Conservation (phyloP, 441 rosid species). For the Adansonia grandidieri region DNA sequence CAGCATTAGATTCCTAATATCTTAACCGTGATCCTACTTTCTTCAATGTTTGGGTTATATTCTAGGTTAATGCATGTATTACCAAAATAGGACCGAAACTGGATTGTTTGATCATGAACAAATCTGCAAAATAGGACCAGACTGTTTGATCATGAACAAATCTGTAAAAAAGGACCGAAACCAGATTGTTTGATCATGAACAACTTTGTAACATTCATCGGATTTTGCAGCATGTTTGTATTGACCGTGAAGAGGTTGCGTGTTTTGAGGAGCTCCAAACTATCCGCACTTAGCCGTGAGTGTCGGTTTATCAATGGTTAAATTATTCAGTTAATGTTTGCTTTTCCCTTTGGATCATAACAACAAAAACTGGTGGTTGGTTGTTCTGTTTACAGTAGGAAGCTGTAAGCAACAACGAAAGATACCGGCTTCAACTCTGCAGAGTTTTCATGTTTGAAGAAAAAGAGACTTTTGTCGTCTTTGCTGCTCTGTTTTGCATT, state of each 20-base stretch:
- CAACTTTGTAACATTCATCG: constrained; percentile 21
- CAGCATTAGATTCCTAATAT: constrained; percentile 34
- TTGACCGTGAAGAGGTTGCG: constrained; percentile 78
- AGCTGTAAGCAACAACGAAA: constrained; percentile 33
- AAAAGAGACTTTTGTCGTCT: not conserved
- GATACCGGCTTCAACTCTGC: too few relatives aligned
- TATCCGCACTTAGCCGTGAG: constrained; percentile 65
- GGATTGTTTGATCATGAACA: not conserved
- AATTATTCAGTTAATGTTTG: not conserved
- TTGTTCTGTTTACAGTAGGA: constrained; percentile 46
- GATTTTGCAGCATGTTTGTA: constrained; percentile 69
- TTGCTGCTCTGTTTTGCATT: too few relatives aligned
- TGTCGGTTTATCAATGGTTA: not conserved
- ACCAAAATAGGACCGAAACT: not conserved
- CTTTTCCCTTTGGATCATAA: not conserved
- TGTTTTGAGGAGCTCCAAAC: constrained; percentile 69
- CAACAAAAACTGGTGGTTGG: not conserved
- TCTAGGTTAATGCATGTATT: too few relatives aligned
- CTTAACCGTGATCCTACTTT: not conserved
- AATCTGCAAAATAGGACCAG: constrained; percentile 4
- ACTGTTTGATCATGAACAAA: not conserved
- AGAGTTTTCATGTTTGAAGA: constrained; percentile 23
- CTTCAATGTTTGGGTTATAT: too few relatives aligned
- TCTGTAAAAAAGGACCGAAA: constrained; percentile 2
- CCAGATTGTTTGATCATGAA: not conserved